Evolutionary conservation across 169 alveolate species (phyloP), one percentile per base, ranked within the genome.

Genomic region (Cryptosporidium muris): DNA sequence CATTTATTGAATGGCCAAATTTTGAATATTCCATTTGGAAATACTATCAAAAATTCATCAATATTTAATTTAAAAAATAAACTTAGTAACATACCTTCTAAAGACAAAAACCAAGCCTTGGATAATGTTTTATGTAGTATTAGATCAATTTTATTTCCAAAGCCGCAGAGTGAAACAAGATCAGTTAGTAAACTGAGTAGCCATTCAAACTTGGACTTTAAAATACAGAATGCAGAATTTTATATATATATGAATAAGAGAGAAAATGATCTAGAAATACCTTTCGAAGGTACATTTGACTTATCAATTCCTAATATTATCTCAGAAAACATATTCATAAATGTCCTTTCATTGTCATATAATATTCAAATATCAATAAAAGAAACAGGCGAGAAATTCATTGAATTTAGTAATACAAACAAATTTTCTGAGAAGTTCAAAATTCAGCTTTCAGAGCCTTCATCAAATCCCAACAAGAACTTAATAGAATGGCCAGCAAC

Each of bases 241-340:
- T 68, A 74, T 34, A 14, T 74, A 58, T 45, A 58, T 8, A 53
- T 74, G 67, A 11, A 11, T 9, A 74, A 25, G 1, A 74, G 85
- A 42, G 85, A 74, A 74, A 74, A 42, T 54, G 85, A 74, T 14
- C 38, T 74, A 60, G 51, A 47, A 7, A 36, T 74, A 53, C 85
- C 85, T 12, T 58, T 74, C 40, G 48, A 43, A 14, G 68, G 85
- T 3, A 16, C 60, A 4, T 74, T 74, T 45, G 67, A 58, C 42
- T 25, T 74, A 2, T 58, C 34, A 12, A 53, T 74, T 42, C 85
- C 85, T 12, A 74, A 60, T 45, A 56, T 54, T n/a, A 74, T 74
- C 34, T 56, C 85, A 43, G 60, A 74, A 53, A 51, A 74, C 12
- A 45, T 74, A 36, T 74, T 36, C 34, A 60, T 74, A 45, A 38